Base-by-base conservation (phyloP, 78 protist species). In the Guillardia theta region DNA sequence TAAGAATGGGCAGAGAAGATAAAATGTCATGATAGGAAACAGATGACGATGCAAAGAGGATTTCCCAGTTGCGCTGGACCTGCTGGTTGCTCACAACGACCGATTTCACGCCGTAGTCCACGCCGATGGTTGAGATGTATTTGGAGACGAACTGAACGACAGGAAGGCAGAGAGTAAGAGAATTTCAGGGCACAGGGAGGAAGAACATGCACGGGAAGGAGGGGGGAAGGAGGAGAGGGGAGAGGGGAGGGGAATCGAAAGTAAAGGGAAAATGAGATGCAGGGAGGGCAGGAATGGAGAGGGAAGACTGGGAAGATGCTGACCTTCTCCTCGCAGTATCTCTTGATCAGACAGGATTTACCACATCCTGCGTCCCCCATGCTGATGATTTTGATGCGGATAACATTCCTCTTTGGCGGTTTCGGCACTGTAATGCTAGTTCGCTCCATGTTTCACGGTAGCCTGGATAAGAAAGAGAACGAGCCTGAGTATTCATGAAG, bases 111-210 rank as follows among this genome's bases (percentile, higher is more conserved):
- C 98, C 98, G 64, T 33, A 97, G 47, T 97, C 98, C 27, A 97
- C 88, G 30, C 98, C 98, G 12, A 97, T 96, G 18, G 98, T 97
- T 0, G 95, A 33, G 27, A 97, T 93, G 64, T 97, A 97, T 48
- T 94, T 78, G 12, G 92, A 6, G 15, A 97, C 94, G 39, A 97
- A 97, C 90, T 64, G 64, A 33, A 19, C 30, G 43, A 5, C 27
- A 18, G 22, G 19, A 19, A 1, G 27, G 27, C 21, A 1, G 27
- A 1, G 27, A 1, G 6, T 6, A 58, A 8, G 1, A 1, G 27
- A 6, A 9, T 27, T 58, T 30, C 2, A 58, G 27, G 6, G 6
- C 1, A 9, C 70, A 58, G 1, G 6, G 70, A 9, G 6, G 2
- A 58, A 30, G 39, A 1, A 6, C 3, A 0, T 58, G 70, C 6